Base-by-base conservation (phyloP, 768 basidiomycete genomes). In the Phaeolepiota aurea region DNA sequence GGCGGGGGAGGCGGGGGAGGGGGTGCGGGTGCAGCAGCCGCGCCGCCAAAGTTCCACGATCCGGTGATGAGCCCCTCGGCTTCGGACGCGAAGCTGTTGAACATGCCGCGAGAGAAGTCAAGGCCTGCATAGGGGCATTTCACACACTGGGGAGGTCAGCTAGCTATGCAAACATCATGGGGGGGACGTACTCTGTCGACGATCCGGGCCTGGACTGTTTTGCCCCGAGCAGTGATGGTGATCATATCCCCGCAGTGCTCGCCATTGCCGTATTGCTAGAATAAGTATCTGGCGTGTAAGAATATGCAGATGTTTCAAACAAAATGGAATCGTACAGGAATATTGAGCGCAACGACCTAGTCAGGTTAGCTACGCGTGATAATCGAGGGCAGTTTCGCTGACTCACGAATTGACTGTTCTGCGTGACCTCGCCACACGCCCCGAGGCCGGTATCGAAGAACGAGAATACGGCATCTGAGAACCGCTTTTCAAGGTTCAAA, bases 41-140 rank as follows among this genome's bases (percentile, higher is more conserved):
- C 25, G n/a, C 25, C 25, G 7, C 25, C 25, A 45, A 64, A 69
- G 38, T 52, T 55, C 79, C 79, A 82, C 3, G 51, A 46, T 38
- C 73, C 75, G 41, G 65, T 62, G 47, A 80, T 61, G 11, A 73
- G 60, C 34, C 79, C 79, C 3, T 47, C 54, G 40, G 52, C 56
- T 40, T 56, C 51, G 20, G 57, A 39, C 0, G 68, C 71, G 46
- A 84, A 77, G 57, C 54, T 69, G 5, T 49, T 50, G 64, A 85
- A 82, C n/a, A 82, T 64, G 22, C 75, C 71, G 14, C 60, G 59
- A n/a, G 72, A 68, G 22, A 83, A 53, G 55, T 85, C 82, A 34
- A 85, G 70, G n/a, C 69, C 79, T 7, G 69, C 72, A 32, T 61
- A 71, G 2, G 69, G 69, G 48, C 81, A 84, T n/a, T 72, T 71